Base-by-base conservation (phyloP, 108 stramenopile species). In the Nannochloropsis granulata region DNA sequence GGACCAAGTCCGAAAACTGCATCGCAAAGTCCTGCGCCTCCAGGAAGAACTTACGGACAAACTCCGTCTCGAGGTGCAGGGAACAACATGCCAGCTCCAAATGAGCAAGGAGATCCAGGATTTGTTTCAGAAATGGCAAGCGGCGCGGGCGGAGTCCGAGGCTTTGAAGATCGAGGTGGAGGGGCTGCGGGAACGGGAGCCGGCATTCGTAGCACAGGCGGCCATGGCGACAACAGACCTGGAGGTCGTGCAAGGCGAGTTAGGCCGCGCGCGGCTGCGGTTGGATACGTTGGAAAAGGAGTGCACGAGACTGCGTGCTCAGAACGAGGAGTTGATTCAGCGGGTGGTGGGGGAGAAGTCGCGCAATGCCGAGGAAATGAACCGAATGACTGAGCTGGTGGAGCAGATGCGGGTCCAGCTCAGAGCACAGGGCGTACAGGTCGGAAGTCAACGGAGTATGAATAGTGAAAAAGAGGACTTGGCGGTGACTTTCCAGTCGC, bases 331-430 rank as follows among this genome's bases (percentile, higher is more conserved):
- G 80, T 43, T 46, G 44, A 78, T 81, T 12, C 43, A 13, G 23
- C 43, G 81, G 45, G 24, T 83, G 8, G 34, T 86, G 0, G 7
- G 25, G n/a, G 46, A 88, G 19, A 82, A 45, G 82, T 43, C n/a
- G 25, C 82, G 82, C 25, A 88, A 85, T 82, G 45, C 84, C 43
- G 88, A 88, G 44, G 88, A 88, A 81, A 84, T 88, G 88, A 88
- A 88, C 84, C 81, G 81, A 71, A 88, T 88, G 88, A 88, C 81
- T 44, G 88, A 88, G 12, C 80, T 71, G 11, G 79, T 81, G 21
- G 25, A 25, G 25, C 56, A n/a, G 56, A 25, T 79, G 84, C 46
- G 80, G 45, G 23, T 45, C 80, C 80, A 81, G 45, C 44, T 82
- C 82, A 34, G 79, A 82, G 24, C 34, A 42, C 13, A 44, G 24